A percentile compares a stretch with the other conserved stretches of the same genome.
Evolutionary conservation across 2,329 filamentous ascomycete species (phyloP).

Genomic region (Diaporthe sp.): DNA sequence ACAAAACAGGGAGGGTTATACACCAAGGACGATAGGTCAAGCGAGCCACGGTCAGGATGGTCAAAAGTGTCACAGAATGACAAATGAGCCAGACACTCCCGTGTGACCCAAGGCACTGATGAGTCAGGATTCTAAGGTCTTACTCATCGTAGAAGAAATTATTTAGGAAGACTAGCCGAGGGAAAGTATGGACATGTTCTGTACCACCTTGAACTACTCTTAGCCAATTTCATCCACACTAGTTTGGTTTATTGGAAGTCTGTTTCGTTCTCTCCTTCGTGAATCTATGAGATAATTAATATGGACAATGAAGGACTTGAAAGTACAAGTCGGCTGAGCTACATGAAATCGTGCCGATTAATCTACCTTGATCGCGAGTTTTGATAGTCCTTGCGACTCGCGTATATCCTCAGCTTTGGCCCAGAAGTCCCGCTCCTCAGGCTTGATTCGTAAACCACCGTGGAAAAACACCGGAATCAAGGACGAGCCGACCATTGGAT

Average conservation of each 20-base stretch:
- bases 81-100: not conserved
- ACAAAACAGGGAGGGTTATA: too few relatives aligned
- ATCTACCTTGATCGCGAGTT: not conserved
- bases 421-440: not conserved
- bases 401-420: conserved; percentile 7
- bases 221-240: too few relatives aligned
- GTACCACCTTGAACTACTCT: too few relatives aligned
- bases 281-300: too few relatives aligned
- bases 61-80: not conserved
- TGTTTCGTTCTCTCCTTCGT: too few relatives aligned
- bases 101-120: not conserved
- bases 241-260: too few relatives aligned
- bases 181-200: too few relatives aligned
- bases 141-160: not conserved
- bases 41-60: not conserved
- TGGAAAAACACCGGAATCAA: not conserved
- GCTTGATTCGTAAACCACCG: conserved; percentile 9
- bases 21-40: too few relatives aligned
- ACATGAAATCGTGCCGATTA: not conserved
- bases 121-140: not conserved
- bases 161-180: too few relatives aligned
- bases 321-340: too few relatives aligned
- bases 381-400: not conserved
- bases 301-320: too few relatives aligned
- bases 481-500: conserved; percentile 7